phyloP scores from a whole-genome alignment of 2,329 filamentous ascomycete genomes.

The Aspergillus latus region DNA sequence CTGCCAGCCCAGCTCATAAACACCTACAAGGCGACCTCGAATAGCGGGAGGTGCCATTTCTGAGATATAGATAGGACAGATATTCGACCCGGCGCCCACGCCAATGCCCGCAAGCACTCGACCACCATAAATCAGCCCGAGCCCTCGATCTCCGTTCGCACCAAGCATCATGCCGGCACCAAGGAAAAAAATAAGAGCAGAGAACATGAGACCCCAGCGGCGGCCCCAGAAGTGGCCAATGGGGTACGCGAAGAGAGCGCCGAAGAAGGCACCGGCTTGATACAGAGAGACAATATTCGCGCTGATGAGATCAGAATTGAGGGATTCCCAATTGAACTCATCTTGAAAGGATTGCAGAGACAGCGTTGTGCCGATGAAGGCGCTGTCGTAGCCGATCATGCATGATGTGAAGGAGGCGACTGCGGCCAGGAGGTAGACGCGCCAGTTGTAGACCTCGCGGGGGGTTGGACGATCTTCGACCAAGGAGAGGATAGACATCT shows the following conservation, averaged over 20 bases:
- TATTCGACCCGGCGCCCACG: slow-evolving; percentile 56
- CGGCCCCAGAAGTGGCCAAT: slow-evolving; percentile 68
- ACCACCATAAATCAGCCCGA: slow-evolving; percentile 62
- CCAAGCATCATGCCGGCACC: slow-evolving; percentile 73
- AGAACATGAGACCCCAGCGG: slow-evolving; percentile 62
- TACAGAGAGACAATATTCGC: slow-evolving; percentile 79
- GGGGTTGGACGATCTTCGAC: slow-evolving; percentile 55
- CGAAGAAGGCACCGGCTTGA: slow-evolving; percentile 82
- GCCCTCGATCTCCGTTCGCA: slow-evolving; percentile 59
- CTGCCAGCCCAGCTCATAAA: slow-evolving; percentile 59
- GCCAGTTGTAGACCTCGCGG: slow-evolving; percentile 60
- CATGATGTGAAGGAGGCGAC: slow-evolving; percentile 59
- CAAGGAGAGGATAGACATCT: slow-evolving; percentile 40
- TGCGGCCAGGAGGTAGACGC: slow-evolving; percentile 55
- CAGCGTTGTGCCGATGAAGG: slow-evolving; percentile 77
- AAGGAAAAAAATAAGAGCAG: slow-evolving; percentile 64
- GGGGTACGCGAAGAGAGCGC: slow-evolving; percentile 67
- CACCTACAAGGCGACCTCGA: slow-evolving; percentile 58
- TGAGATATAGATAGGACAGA: slow-evolving; percentile 61
- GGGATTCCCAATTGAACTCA: slow-evolving; percentile 64
- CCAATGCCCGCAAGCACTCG: slow-evolving; percentile 59
- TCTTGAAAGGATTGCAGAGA: slow-evolving; percentile 66
- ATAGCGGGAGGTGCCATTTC: slow-evolving; percentile 60
- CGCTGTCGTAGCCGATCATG: slow-evolving; percentile 66
- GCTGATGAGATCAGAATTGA: slow-evolving; percentile 57